A percentile compares a stretch with the other conserved stretches of the same genome.
Conservation (phyloP, 495 filamentous ascomycete genomes). For the Xylaria curta region DNA sequence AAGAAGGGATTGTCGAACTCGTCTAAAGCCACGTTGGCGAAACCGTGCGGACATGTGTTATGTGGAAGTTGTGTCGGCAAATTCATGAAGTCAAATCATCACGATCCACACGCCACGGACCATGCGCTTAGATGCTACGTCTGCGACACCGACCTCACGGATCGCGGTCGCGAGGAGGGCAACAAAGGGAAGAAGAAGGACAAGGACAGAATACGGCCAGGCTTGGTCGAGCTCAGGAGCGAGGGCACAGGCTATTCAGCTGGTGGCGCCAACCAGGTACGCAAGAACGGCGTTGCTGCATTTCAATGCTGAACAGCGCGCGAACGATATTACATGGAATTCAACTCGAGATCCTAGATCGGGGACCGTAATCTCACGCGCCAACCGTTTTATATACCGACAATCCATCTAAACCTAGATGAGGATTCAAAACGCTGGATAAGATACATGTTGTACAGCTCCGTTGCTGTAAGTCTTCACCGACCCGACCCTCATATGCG, state of each 20-base stretch:
- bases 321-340: conserved; percentile 28
- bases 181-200: conserved; percentile 61
- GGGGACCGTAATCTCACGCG: not conserved
- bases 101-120: conserved; percentile 70
- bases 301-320: conserved; percentile 73
- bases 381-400: not conserved
- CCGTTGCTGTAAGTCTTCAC: conserved; percentile 14
- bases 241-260: conserved; percentile 95
- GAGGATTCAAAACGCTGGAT: not conserved
- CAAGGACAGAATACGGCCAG: conserved; percentile 69
- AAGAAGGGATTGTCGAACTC: conserved; percentile 83
- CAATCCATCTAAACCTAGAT: not conserved
- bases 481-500: not conserved
- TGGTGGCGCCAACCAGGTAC: conserved; percentile 80
- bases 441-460: conserved; percentile 9
- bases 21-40: conserved; percentile 83
- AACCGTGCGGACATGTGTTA: conserved; percentile 92
- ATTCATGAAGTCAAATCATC: conserved; percentile 74
- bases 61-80: conserved; percentile 88
- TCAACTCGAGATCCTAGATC: not conserved
- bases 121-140: conserved; percentile 79
- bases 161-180: conserved; percentile 31
- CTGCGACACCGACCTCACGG: conserved; percentile 78
- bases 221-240: conserved; percentile 81
- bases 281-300: conserved; percentile 72